Conservation (phyloP, 768 basidiomycete species). For the Tephrocybe sp. region DNA sequence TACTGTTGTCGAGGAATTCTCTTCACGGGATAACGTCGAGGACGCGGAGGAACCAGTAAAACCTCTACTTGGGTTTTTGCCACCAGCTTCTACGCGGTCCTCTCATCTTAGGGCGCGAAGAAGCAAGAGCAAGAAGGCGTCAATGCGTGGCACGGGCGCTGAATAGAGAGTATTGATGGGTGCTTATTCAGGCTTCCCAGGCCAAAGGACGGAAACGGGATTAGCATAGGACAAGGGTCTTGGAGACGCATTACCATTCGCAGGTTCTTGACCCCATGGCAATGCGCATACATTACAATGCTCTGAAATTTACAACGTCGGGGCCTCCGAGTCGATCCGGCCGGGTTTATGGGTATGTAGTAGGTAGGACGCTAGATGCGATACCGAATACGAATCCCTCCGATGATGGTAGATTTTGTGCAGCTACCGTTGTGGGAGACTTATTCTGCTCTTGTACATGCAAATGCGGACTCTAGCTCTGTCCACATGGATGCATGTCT, state of each 20-base stretch:
- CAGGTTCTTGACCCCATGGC: not conserved
- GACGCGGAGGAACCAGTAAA: constrained; percentile 30
- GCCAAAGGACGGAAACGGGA: no score
- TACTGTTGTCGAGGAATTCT: constrained; percentile 11
- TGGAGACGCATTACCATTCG: not conserved
- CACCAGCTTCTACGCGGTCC: constrained; percentile 35
- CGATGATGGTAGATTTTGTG: no score
- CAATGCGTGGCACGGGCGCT: constrained; percentile 32
- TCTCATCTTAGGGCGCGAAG: constrained; percentile 35
- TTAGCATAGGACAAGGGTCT: not conserved
- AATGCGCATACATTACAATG: no score
- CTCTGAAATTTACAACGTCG: no score
- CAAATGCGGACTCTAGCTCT: no score
- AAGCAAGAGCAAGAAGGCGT: constrained; percentile 39
- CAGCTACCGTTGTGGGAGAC: no score
- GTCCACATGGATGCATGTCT: no score
- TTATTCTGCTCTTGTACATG: no score
- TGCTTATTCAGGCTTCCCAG: not conserved
- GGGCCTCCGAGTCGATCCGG: no score
- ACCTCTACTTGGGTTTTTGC: constrained; percentile 44
- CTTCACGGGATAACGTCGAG: constrained; percentile 19
- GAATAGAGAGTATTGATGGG: not conserved
- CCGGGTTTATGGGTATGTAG: no score
- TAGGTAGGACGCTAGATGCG: not conserved
- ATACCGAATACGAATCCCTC: not conserved